A percentile compares a stretch with the other conserved stretches of the same genome.
Evolutionary conservation across 2,329 filamentous ascomycete genomes (phyloP).

Genomic region (Sclerotinia borealis): DNA sequence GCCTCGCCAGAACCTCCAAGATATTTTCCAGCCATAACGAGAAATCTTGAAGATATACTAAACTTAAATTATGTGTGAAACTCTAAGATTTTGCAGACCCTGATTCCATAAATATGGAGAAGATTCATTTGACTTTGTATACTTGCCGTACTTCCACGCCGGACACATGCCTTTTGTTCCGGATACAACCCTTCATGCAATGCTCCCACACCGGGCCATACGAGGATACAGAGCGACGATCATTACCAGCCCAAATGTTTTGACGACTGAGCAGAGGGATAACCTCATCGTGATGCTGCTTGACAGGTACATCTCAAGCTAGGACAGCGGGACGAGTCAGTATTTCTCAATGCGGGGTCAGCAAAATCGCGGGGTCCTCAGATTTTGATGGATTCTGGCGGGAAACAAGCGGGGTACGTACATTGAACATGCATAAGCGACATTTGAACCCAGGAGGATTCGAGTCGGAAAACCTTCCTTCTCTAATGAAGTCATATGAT

Average conservation of each 20-base stretch:
- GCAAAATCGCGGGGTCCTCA: background rate
- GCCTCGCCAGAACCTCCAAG: conserved; percentile 44
- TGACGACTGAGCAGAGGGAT: background rate
- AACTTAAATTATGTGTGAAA: too few relatives aligned
- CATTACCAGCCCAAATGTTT: background rate
- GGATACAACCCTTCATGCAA: background rate
- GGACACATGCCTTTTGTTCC: too few relatives aligned
- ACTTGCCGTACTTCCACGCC: background rate
- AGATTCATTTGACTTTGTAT: background rate
- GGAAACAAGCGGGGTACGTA: background rate
- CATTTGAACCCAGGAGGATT: background rate
- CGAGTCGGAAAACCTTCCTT: background rate
- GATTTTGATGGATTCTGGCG: background rate
- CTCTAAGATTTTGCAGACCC: background rate
- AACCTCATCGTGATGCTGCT: background rate
- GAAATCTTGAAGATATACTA: background rate
- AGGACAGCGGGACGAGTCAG: background rate
- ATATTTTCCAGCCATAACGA: conserved; percentile 40
- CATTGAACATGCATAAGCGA: too few relatives aligned
- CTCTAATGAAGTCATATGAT: background rate
- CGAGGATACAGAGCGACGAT: background rate
- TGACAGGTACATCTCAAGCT: background rate
- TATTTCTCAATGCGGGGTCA: background rate
- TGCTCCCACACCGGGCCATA: background rate
- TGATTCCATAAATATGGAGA: background rate